Conservation (phyloP, 2,329 filamentous ascomycete genomes). For the Trichoderma guizhouense region DNA sequence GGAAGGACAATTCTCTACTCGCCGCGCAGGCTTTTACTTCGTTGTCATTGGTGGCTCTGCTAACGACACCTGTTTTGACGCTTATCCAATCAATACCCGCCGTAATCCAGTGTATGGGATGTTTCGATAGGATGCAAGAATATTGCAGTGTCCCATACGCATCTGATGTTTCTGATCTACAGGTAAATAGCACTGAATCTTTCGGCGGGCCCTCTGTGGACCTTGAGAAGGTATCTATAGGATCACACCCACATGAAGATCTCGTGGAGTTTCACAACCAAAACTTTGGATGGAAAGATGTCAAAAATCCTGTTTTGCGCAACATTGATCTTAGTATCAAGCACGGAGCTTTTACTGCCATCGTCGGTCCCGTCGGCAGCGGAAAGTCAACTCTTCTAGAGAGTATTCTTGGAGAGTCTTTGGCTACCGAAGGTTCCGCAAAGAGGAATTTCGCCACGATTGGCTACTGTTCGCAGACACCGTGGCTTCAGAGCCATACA, state of each 20-base stretch:
- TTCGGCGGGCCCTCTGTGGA: neutral
- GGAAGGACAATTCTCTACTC: neutral
- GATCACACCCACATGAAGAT: neutral
- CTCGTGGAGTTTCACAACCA: neutral
- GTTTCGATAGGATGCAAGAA: neutral
- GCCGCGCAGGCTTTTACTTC: neutral
- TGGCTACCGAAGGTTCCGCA: neutral
- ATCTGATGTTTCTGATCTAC: neutral
- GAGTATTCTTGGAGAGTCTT: neutral
- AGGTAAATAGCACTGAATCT: neutral
- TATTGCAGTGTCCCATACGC: neutral
- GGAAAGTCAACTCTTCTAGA: neutral
- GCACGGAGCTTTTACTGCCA: neutral
- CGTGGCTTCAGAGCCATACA: neutral
- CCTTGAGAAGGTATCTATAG: neutral
- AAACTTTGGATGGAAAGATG: neutral
- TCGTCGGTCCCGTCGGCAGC: neutral
- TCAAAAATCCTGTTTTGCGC: neutral
- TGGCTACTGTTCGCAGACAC: neutral
- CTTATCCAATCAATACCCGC: neutral
- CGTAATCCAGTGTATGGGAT: neutral
- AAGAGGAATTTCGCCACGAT: neutral
- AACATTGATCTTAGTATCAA: neutral
- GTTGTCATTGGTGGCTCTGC: neutral
- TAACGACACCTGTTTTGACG: neutral